Conservation (phyloP, 202 grass and related monocot genomes). For the Hordeum pubiflorum region DNA sequence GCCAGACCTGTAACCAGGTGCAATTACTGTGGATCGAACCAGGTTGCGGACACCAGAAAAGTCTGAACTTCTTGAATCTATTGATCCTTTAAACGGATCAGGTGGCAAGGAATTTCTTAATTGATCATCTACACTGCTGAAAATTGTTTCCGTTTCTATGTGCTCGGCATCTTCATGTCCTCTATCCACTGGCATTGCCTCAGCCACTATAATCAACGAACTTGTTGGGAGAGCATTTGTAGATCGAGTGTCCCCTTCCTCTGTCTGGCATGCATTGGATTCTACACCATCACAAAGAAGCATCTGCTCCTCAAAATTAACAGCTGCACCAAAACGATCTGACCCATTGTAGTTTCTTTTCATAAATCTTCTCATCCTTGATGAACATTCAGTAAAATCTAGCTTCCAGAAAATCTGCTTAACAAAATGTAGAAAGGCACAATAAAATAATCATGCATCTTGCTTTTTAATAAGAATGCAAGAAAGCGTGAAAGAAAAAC, state of each 20-base stretch:
- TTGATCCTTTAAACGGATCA: slow-evolving; percentile 46
- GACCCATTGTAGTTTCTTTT: slow-evolving; percentile 70
- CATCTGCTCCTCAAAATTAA: slow-evolving; percentile 47
- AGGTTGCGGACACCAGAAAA: slow-evolving; percentile 63
- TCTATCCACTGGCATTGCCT: slow-evolving; percentile 53
- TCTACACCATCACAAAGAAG: slow-evolving; percentile 40
- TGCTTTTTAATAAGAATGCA: slow-evolving; percentile 23
- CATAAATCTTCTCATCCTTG: slow-evolving; percentile 77
- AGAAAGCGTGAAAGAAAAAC: slow-evolving; percentile 1
- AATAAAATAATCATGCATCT: not conserved
- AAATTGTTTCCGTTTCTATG: slow-evolving; percentile 48
- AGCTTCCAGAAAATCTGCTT: slow-evolving; percentile 66
- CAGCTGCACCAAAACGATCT: slow-evolving; percentile 49
- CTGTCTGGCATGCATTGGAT: slow-evolving; percentile 11
- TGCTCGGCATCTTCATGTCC: slow-evolving; percentile 53
- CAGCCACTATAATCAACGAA: slow-evolving; percentile 61
- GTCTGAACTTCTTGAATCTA: slow-evolving; percentile 65
- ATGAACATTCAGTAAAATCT: slow-evolving; percentile 70
- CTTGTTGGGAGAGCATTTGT: slow-evolving; percentile 44
- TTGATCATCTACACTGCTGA: slow-evolving; percentile 44
- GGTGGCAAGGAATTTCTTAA: slow-evolving; percentile 34
- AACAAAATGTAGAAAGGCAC: not conserved
- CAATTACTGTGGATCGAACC: slow-evolving; percentile 58
- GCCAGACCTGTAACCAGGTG: slow-evolving; percentile 57
- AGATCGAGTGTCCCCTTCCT: slow-evolving; percentile 30